Base-by-base conservation (phyloP, 257 asterid species). In the Solanum chilense region DNA sequence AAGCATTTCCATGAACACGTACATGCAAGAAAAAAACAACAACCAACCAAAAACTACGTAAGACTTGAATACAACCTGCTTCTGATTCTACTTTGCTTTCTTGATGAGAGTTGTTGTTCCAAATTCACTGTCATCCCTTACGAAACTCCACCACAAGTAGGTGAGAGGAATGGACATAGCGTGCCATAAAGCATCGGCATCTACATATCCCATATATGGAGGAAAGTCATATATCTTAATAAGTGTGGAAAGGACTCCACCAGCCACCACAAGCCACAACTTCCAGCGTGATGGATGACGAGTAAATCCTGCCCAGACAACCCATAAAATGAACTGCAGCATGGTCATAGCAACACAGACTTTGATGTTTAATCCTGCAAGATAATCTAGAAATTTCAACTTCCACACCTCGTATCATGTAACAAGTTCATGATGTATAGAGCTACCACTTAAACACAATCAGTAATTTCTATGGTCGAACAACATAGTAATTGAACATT, bases 111-210 rank as follows among this genome's bases (percentile, higher is more conserved):
- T 42, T 12, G 91, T 88, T 52, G 98, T 94, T 89, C 95, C 88
- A 89, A 89, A 91, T 92, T 93, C 97, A 21, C 94, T 91, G 84
- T 95, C 99, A 47, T 95, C 98, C 91, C 94, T 88, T 45, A 90
- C 92, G 42, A 96, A 96, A 89, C 98, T 96, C 99, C 98, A 95
- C 95, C 96, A 92, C 4, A 95, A 89, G 89, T 93, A 96, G 42
- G 96, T 90, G 23, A 96, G 93, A 2, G 98, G 97, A 83, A 95
- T 90, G 20, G 95, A 90, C 45, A 95, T 90, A 88, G 96, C 96
- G 18, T 94, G 99, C 97, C 95, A 92, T 70, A 96, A 91, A 60
- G 96, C 95, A 88, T 93, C 98, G 76, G 99, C 97, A 64, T 96
- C 99, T 0, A 94, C 93, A 12, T 91, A 94, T 75, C 94, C 98